phyloP scores from a whole-genome alignment of 495 filamentous ascomycete species.

The Hypomontagnella monticulosa region DNA sequence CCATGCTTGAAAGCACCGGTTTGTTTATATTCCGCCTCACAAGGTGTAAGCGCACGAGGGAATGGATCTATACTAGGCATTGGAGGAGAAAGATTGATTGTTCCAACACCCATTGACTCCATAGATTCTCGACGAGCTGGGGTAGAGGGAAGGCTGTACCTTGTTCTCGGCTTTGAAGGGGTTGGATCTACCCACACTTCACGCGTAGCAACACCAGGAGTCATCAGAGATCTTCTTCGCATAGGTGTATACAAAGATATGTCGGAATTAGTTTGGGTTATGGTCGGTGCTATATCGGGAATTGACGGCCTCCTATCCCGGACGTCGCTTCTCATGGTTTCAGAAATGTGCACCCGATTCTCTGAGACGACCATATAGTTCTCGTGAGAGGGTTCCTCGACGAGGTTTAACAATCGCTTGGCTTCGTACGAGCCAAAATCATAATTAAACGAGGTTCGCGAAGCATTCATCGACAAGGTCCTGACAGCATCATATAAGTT shows the following conservation, averaged over 20 bases:
- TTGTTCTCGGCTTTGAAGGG: slow-evolving; percentile 42
- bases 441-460: slow-evolving; percentile 54
- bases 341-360: slow-evolving; percentile 48
- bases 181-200: slow-evolving; percentile 32
- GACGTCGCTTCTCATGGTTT: slow-evolving; percentile 47
- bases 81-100: slow-evolving; percentile 47
- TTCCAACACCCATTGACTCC: slow-evolving; percentile 46
- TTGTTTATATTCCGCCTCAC: slow-evolving; percentile 60
- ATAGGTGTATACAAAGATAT: slow-evolving; percentile 59
- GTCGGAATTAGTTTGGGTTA: slow-evolving; percentile 54
- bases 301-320: slow-evolving; percentile 46
- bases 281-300: slow-evolving; percentile 40
- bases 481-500: slow-evolving; percentile 24
- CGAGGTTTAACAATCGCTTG: slow-evolving; percentile 52
- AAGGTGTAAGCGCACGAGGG: slow-evolving; percentile 56
- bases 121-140: slow-evolving; percentile 50
- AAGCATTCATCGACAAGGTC: slow-evolving; percentile 43
- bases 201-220: slow-evolving; percentile 59
- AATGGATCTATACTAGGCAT: slow-evolving; percentile 38
- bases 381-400: slow-evolving; percentile 48
- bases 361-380: slow-evolving; percentile 47
- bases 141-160: slow-evolving; percentile 51
- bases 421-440: slow-evolving; percentile 55
- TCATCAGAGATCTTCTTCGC: slow-evolving; percentile 58
- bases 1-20: slow-evolving; percentile 69